Base-by-base conservation (phyloP, 2,329 filamentous ascomycete genomes). In the Diplodia sapinea region DNA sequence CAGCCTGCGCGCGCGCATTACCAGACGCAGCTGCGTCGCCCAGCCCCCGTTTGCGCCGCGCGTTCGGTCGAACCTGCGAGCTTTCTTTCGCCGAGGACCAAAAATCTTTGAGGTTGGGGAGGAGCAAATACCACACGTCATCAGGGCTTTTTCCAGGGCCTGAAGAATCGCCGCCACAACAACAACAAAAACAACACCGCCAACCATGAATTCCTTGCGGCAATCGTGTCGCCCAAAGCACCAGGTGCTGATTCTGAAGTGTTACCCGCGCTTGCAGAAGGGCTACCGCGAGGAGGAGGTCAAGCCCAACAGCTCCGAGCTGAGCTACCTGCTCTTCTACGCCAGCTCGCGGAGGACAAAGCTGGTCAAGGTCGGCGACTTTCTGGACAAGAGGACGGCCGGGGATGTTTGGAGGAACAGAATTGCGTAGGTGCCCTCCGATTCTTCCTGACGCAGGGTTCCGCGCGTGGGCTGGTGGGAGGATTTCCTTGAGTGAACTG, bases 321-420 rank as follows among this genome's bases (percentile, higher is more conserved):
- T 99, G 70, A 96, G 93, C 80, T 98, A 98, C 78, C 87, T 99
- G 71, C 88, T 98, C 66, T 98, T 96, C 85, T 98, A 99, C 83
- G 93, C 92, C 70, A 96, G 92, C 77, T 97, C 94, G 73, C 92
- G 94, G 69, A 89, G 93, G 71, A 94, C 92, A 80, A 99, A 98
- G 85, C 89, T 98, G 73, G 92, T 95, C 76, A 99, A 99, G 82
- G 94, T 99, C 72, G 93, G 93, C 79, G 89, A 89, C 73, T 99
- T 97, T 77, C 85, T 99, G 71, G 94, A 98, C 82, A 96, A 94
- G 84, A 93, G 94, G 83, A 95, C 93, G 26, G 91, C 91, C 70
- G 90, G 89, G 75, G 95, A 99, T 83, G 93, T 97, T 72, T 96
- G 91, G 88, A 91, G 92, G 76, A 87, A 88, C 79, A 89, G 93